phyloP scores from a whole-genome alignment of 129 eudicot genomes.

The Centaurea solstitialis region DNA sequence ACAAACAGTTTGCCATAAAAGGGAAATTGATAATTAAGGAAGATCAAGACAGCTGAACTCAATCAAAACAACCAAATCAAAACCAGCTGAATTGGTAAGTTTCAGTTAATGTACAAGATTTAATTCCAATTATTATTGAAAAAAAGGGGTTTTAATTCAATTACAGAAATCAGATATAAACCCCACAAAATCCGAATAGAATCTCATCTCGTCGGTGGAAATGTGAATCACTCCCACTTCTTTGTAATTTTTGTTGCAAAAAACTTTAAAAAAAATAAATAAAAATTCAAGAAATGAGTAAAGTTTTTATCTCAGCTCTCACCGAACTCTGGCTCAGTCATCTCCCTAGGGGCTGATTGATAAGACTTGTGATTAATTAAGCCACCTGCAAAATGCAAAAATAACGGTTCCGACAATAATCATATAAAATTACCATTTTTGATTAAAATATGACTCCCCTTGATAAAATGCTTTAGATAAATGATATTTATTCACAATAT shows the following conservation, averaged over 20 bases:
- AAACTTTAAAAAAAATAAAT: not conserved
- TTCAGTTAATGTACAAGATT: conserved; percentile 3
- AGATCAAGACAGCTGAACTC: not conserved
- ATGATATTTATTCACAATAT: not conserved
- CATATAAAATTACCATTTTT: not conserved
- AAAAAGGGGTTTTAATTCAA: not conserved
- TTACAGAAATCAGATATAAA: conserved; percentile 11
- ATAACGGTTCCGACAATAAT: not conserved
- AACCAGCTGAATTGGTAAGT: conserved; percentile 7
- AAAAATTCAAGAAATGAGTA: not conserved
- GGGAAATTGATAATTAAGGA: not conserved
- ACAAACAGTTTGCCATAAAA: conserved; percentile 23
- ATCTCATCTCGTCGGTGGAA: not conserved
- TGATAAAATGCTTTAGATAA: not conserved
- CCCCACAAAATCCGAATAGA: conserved; percentile 25
- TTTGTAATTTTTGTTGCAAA: conserved; percentile 2
- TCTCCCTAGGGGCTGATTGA: not conserved
- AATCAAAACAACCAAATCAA: conserved; percentile 11
- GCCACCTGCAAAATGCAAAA: not conserved
- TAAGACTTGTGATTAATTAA: not conserved
- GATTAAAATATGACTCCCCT: not conserved
- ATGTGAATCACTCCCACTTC: conserved; percentile 13
- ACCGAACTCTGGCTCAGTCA: not conserved
- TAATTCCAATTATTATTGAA: not conserved
- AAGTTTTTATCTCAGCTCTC: not conserved